Percentiles rank a stretch among this genome's conserved stretches.
These are phyloP conservation scores for Botryotinia calthae DNA, from an alignment of 2,329 filamentous ascomycete genomes.

Conservation along the genomic window DNA sequence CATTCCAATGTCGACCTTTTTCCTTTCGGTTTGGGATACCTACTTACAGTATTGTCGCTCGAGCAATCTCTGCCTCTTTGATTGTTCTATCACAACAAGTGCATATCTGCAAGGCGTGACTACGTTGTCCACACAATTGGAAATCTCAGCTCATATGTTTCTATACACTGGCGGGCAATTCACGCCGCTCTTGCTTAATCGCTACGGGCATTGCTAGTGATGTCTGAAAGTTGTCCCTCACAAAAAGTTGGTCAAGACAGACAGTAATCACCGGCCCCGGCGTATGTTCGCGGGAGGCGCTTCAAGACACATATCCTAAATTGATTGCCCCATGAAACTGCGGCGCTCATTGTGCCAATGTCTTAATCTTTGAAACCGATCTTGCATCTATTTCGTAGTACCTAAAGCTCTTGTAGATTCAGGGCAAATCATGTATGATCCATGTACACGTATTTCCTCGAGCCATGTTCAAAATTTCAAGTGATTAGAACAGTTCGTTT, in stretches of 20 bases:
- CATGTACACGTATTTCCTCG: conserved; percentile 60
- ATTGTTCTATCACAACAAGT: conserved; percentile 31
- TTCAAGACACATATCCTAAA: conserved; percentile 41
- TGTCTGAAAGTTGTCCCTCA: not conserved
- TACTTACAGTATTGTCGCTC: conserved; percentile 44
- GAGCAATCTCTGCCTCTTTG: conserved; percentile 37
- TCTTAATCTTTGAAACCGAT: not conserved
- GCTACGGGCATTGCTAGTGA: not conserved
- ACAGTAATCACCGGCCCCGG: not conserved
- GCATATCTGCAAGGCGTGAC: conserved; percentile 28
- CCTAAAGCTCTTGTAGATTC: conserved; percentile 9
- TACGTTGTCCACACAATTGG: not conserved
- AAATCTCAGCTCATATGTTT: not conserved
- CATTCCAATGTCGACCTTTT: conserved; percentile 40
- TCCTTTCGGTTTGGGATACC: conserved; percentile 38
- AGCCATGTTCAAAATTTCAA: conserved; percentile 53
- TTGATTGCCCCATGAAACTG: conserved; percentile 49
- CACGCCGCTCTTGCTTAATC: not conserved
- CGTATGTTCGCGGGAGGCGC: conserved; percentile 31
- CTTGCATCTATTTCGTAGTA: not conserved
- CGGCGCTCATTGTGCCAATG: conserved; percentile 41
- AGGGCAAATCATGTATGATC: conserved; percentile 60
- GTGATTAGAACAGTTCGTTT: conserved; percentile 53
- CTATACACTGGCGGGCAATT: not conserved
- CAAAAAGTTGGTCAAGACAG: not conserved